Percentiles rank a stretch among this genome's conserved stretches.
Evolutionary conservation across 2,329 filamentous ascomycete species (phyloP).

Genomic region (Aspergillus ochraceus): DNA sequence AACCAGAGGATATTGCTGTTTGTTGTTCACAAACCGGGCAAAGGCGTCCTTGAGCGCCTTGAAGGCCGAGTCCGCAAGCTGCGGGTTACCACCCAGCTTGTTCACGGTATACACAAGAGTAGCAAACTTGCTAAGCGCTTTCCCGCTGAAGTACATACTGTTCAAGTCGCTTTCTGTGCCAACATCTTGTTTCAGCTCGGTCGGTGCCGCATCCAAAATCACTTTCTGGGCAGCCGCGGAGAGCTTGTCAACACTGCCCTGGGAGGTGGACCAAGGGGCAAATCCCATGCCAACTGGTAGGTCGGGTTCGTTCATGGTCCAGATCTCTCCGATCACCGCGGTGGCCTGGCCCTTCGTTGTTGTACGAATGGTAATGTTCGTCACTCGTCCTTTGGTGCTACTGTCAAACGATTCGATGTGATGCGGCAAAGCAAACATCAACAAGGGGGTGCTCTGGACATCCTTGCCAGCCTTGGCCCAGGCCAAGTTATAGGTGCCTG

Average conservation of each 20-base stretch:
- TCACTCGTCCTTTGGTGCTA: constrained; percentile 51
- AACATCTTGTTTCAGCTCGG: constrained; percentile 77
- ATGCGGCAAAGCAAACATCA: constrained; percentile 89
- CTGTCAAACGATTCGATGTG: constrained; percentile 74
- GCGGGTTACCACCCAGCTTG: constrained; percentile 61
- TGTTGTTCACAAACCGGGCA: constrained; percentile 64
- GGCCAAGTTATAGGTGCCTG: constrained; percentile 70
- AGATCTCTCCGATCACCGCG: constrained; percentile 69
- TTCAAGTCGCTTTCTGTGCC: constrained; percentile 69
- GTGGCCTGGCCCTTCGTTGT: constrained; percentile 82
- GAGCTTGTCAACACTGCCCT: constrained; percentile 40
- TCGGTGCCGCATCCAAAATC: constrained; percentile 64
- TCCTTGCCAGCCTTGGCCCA: constrained; percentile 71
- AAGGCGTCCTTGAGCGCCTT: constrained; percentile 66
- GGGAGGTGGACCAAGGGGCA: constrained; percentile 68
- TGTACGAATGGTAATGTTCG: constrained; percentile 66
- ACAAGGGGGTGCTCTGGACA: constrained; percentile 55
- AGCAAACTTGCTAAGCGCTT: constrained; percentile 77
- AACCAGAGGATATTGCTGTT: constrained; percentile 61
- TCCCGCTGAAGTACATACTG: constrained; percentile 93
- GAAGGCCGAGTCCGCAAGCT: constrained; percentile 59
- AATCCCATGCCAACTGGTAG: constrained; percentile 76
- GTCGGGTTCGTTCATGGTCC: constrained; percentile 74
- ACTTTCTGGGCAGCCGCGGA: constrained; percentile 54
- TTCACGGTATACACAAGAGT: constrained; percentile 65